Evolutionary conservation across 2,329 filamentous ascomycete species (phyloP).

Genomic region (Aspergillus ibericus): DNA sequence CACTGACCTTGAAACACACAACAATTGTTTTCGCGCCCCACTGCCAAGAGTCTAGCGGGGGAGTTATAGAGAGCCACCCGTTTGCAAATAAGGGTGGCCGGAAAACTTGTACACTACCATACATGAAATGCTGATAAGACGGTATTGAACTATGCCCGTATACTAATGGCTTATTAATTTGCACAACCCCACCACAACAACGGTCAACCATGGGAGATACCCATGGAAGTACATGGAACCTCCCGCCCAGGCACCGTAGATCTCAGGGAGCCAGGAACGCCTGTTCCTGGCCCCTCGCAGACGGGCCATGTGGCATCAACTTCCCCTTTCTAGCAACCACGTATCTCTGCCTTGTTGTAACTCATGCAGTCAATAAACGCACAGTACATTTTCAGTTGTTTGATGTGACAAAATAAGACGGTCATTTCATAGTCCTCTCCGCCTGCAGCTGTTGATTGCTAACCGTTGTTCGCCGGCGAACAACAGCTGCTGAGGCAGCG

Average conservation of each 20-base stretch:
- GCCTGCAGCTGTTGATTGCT: background rate
- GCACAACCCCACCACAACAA: background rate
- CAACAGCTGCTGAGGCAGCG: conserved; percentile 10
- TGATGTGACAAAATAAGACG: too few relatives aligned
- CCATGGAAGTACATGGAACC: conserved; percentile 5
- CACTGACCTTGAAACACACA: background rate
- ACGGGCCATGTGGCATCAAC: conserved; percentile 10
- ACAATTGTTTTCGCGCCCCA: background rate
- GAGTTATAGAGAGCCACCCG: background rate
- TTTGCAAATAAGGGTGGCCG: conserved; percentile 3
- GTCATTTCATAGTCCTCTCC: background rate
- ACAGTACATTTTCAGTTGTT: too few relatives aligned
- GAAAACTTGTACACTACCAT: background rate
- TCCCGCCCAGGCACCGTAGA: background rate
- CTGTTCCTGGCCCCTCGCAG: conserved; percentile 3
- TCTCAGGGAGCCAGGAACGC: conserved; percentile 2
- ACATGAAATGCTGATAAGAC: background rate
- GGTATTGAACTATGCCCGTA: conserved; percentile 1
- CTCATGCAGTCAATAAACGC: too few relatives aligned
- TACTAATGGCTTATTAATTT: background rate
- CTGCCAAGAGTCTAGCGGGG: too few relatives aligned
- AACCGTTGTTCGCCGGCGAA: conserved; percentile 5
- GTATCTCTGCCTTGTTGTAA: conserved; percentile 4
- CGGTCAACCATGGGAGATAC: background rate
- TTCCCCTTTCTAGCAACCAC: background rate